Percentiles rank a stretch among this genome's conserved stretches.
phyloP scores from a whole-genome alignment of 352 stramenopile species.

The Globisporangium ultimum region DNA sequence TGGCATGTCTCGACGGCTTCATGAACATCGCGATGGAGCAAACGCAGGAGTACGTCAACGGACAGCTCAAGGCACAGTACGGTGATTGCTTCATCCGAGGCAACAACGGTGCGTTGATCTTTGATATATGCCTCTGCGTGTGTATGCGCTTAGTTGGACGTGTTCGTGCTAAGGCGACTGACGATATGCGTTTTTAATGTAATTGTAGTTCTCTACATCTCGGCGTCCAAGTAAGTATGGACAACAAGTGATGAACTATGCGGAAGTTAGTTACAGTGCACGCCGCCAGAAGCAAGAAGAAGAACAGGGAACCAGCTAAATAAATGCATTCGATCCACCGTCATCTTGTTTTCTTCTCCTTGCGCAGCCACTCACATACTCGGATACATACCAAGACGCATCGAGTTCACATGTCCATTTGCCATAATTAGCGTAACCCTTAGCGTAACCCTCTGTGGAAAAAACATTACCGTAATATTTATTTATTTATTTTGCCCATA shows the following conservation, averaged over 20 bases:
- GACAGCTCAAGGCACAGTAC: conserved; percentile 98
- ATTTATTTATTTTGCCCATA: too few species aligned
- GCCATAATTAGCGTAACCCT: too few species aligned
- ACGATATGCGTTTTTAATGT: not conserved
- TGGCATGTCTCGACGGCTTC: conserved; percentile 99
- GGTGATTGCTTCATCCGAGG: conserved; percentile 99
- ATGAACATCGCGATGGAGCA: conserved; percentile 99
- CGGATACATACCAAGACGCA: too few species aligned
- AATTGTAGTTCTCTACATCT: conserved; percentile 77
- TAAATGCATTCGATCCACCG: too few species aligned
- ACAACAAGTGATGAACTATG: too few species aligned
- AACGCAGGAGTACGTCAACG: conserved; percentile 99
- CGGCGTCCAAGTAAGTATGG: conserved; percentile 63
- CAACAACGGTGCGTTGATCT: conserved; percentile 93
- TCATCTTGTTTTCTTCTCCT: too few species aligned
- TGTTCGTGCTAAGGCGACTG: conserved; percentile 4
- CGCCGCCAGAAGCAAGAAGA: not conserved
- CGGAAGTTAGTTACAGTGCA: not conserved
- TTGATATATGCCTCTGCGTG: not conserved
- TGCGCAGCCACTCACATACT: too few species aligned
- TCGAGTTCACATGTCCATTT: too few species aligned
- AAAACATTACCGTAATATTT: too few species aligned
- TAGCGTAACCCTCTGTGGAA: too few species aligned
- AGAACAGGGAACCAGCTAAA: too few species aligned
- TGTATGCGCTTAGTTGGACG: not conserved